Base-by-base conservation (phyloP, 768 basidiomycete species). In the Psilocybe azurescens region DNA sequence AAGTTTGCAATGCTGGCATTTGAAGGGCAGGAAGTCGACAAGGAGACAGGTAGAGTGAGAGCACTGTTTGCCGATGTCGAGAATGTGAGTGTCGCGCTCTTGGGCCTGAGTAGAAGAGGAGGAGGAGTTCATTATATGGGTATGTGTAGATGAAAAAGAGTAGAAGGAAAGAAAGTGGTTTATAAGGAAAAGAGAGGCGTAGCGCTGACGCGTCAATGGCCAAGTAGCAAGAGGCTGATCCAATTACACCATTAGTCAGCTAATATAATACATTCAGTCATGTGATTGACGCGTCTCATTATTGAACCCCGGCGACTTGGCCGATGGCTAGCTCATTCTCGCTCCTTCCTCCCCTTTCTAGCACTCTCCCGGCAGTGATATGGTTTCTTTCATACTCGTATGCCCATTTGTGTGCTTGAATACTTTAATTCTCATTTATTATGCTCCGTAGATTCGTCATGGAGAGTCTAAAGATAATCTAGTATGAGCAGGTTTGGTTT, bases 11-110 rank as follows among this genome's bases (percentile, higher is more conserved):
- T 93, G 91, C 53, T 91, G 88, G 73, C 93, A 95, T 75, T 89
- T 90, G 81, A 94, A 90, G 0, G 93, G 93, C 10, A 95, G 79
- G 66, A 94, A 94, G 78, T 95, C 93, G 70, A 94, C 83, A 64
- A 91, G 82, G 30, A 81, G 74, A 75, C 93, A 95, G 1, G 84
- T 75, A 0, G 83, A 71, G 54, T 85, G 80, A 13, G 89, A 86
- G 75, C 93, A 95, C 68, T 91, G 89, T 60, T 85, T 82, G 6
- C 91, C 91, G 65, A 94, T 73, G 46, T 78, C 74, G 61, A 94
- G 83, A 9, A 94, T 77, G 18, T 88, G 81, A n/a, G 76, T 66
- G 58, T 89, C 83, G 58, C 75, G 81, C 54, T 81, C 79, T 11
- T 67, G 58, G 46, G 64, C 59, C 20, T 72, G 65, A 9, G 67